Base-by-base conservation (phyloP, 208 protist species). In the Herpetomonas tarakana region DNA sequence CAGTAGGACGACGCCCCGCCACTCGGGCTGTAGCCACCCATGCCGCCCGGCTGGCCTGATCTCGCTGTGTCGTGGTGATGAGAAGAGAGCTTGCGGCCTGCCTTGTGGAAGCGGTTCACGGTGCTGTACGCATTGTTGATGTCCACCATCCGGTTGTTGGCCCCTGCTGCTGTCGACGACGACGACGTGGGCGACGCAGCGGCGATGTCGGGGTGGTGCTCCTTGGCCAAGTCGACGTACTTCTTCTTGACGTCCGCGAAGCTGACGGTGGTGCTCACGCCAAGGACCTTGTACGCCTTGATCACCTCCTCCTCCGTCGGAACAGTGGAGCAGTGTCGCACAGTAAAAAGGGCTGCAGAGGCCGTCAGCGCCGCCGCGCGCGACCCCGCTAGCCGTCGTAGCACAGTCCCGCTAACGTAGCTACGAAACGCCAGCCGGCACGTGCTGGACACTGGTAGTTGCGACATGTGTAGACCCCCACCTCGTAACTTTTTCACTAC, bases 191-290 rank as follows among this genome's bases (percentile, higher is more conserved):
- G 26, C 21, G 64, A 52, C 21, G 51, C 52, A n/a, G 58, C 14
- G 18, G 78, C 71, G 6, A 95, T 81, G 52, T 96, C 91, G 0
- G 91, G 91, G 74, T 96, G 91, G 58, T 96, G 87, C 63, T 89
- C 62, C 70, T 94, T 96, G 12, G 87, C 91, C 12, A 96, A 76
- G 27, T 78, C 74, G 2, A 90, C 68, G 55, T 94, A 96, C 22
- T 74, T 67, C 59, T 84, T 80, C 58, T 91, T 93, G n/a, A 96
- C 74, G 44, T 93, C 88, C 2, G 71, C 50, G 45, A 87, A 79
- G 0, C 80, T 46, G 21, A 68, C 63, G 1, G 68, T 75, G 22
- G 58, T 47, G 24, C 68, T 45, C 30, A 90, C 70, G n/a, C 89
- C 89, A 3, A 95, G 74, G 21, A 81, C 72, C 35, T 76, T 72